Evolutionary conservation across 2,329 filamentous ascomycete species (phyloP).

Genomic region (Emmonsiellopsis sp.): DNA sequence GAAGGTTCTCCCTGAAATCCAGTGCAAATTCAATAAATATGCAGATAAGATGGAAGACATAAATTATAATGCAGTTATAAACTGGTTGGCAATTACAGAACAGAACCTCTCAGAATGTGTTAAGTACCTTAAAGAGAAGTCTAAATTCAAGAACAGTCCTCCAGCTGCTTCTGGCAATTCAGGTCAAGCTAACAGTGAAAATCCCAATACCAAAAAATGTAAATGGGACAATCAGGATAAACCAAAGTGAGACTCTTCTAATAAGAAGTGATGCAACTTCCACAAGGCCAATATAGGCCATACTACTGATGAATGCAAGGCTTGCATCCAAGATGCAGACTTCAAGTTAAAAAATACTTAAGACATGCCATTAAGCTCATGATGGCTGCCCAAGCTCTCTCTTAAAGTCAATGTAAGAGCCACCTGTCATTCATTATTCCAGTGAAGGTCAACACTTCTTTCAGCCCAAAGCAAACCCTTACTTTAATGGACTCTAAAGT

Average conservation of each 20-base stretch:
- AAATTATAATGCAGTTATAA: neutral
- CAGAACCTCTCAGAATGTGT: neutral
- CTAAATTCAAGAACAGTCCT: too few relatives aligned
- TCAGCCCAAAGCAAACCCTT: neutral
- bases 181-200: too few relatives aligned
- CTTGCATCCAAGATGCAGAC: neutral
- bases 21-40: neutral
- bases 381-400: neutral
- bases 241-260: too few relatives aligned
- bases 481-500: neutral
- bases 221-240: too few relatives aligned
- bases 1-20: neutral
- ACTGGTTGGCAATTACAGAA: neutral
- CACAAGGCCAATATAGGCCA: neutral
- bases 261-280: neutral
- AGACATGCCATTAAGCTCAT: neutral
- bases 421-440: neutral
- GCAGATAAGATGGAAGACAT: neutral
- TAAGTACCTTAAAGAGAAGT: neutral
- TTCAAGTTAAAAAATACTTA: neutral
- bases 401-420: neutral
- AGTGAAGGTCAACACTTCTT: neutral
- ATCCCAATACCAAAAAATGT: too few relatives aligned
- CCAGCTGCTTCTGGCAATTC: too few relatives aligned
- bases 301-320: neutral